Percentiles rank a stretch among this genome's conserved stretches.
These are phyloP conservation scores for Rubus idaeus DNA, from an alignment of 306 rosid genomes.

Conservation along the genomic window DNA sequence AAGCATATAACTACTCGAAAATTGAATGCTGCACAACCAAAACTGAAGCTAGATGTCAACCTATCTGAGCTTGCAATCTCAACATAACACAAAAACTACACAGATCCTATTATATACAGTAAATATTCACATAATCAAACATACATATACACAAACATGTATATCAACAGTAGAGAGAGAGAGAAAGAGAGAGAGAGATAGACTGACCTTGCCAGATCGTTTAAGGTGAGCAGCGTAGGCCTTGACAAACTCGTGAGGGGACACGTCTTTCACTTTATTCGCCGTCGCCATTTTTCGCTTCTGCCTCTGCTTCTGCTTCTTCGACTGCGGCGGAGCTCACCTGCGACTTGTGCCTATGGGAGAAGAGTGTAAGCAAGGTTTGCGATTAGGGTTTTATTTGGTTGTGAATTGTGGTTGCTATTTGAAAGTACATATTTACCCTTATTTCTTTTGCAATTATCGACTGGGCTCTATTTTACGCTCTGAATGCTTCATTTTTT, in stretches of 20 bases:
- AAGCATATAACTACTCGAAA: neutral
- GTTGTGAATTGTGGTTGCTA: neutral
- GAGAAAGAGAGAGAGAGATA: neutral
- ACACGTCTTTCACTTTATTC: slow-evolving; percentile 64
- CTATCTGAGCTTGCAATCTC: slow-evolving; percentile 4
- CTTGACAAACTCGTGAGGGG: slow-evolving; percentile 75
- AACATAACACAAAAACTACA: neutral
- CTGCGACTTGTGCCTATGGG: slow-evolving; percentile 10
- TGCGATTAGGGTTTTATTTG: slow-evolving; percentile 15
- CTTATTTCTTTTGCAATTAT: neutral
- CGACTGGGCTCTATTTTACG: neutral
- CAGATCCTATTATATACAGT: neutral
- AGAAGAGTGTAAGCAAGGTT: neutral
- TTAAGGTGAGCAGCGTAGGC: slow-evolving; percentile 72
- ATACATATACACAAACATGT: no score
- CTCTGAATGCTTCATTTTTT: no score
- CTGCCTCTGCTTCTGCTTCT: neutral
- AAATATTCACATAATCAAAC: neutral
- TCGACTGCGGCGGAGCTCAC: slow-evolving; percentile 13
- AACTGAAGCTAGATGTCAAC: neutral
- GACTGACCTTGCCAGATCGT: slow-evolving; percentile 56
- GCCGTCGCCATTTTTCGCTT: slow-evolving; percentile 38
- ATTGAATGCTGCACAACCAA: neutral
- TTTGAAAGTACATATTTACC: neutral
- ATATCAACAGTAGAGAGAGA: neutral